Percentiles rank a stretch among this genome's conserved stretches.
Conservation (phyloP, 352 stramenopile species). For the Phytophthora tentaculata region DNA sequence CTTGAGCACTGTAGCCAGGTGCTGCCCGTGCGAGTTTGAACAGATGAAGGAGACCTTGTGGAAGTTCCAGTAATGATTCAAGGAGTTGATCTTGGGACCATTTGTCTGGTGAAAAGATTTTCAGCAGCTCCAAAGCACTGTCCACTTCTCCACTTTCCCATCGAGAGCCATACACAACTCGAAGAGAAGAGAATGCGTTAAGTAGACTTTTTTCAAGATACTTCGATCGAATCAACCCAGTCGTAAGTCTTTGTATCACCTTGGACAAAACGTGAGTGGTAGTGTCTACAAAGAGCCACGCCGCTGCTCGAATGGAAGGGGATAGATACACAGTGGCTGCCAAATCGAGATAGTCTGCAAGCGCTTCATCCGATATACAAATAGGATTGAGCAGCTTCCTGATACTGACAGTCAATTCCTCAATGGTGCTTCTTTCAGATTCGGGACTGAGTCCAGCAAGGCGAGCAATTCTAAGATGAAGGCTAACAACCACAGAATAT, state of each 20-base stretch:
- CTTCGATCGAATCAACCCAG: conserved; percentile 7
- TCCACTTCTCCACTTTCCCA: conserved; percentile 26
- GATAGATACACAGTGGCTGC: conserved; percentile 6
- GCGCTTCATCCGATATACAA: conserved; percentile 25
- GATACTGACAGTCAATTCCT: conserved; percentile 12
- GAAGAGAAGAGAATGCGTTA: conserved; percentile 24
- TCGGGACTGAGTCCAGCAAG: conserved; percentile 3
- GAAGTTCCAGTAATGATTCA: conserved; percentile 26
- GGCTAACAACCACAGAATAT: conserved; percentile 22
- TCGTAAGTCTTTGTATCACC: conserved; percentile 15
- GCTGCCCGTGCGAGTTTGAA: conserved; percentile 25
- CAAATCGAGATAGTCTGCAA: conserved; percentile 29
- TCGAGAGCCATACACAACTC: not conserved
- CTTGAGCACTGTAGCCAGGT: conserved; percentile 4
- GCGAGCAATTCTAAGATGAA: conserved; percentile 29
- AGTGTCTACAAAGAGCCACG: conserved; percentile 25
- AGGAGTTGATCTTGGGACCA: conserved; percentile 29
- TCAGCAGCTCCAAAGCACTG: conserved; percentile 19
- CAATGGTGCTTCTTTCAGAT: conserved; percentile 3
- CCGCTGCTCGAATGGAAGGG: conserved; percentile 12
- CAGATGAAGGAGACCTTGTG: conserved; percentile 29
- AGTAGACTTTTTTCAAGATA: conserved; percentile 27
- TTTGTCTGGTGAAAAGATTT: conserved; percentile 22
- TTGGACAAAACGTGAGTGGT: conserved; percentile 4
- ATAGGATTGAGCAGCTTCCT: conserved; percentile 21